phyloP scores from a whole-genome alignment of 495 filamentous ascomycete species.

The Staphylotrichum longicolle region DNA sequence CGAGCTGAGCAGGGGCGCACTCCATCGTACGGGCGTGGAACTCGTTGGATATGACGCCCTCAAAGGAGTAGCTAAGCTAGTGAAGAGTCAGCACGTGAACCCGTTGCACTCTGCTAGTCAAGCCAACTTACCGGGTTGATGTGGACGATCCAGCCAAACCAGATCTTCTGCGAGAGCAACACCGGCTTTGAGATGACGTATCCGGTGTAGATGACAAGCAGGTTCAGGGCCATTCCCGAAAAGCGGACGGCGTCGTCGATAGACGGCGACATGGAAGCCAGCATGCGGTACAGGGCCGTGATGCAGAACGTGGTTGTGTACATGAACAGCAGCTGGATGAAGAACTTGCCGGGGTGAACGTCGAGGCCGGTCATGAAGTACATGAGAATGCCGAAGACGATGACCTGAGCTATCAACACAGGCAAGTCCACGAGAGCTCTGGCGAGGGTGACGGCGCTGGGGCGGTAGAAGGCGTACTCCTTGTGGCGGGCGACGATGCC shows the following conservation, averaged over 20 bases:
- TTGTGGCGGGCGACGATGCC: slow-evolving; percentile 82
- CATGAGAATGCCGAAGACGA: slow-evolving; percentile 70
- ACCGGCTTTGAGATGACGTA: slow-evolving; percentile 67
- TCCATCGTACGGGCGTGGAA: slow-evolving; percentile 55
- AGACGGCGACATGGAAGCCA: slow-evolving; percentile 62
- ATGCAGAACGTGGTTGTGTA: slow-evolving; percentile 60
- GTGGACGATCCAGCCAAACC: slow-evolving; percentile 74
- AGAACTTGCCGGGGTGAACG: slow-evolving; percentile 74
- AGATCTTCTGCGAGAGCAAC: slow-evolving; percentile 59
- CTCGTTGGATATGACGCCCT: slow-evolving; percentile 66
- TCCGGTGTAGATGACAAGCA: slow-evolving; percentile 73
- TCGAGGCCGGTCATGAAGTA: slow-evolving; percentile 75
- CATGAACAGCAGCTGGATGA: slow-evolving; percentile 65
- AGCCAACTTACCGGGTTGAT: slow-evolving; percentile 61
- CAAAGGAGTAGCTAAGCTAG: slow-evolving; percentile 62
- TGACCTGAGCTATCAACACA: slow-evolving; percentile 64
- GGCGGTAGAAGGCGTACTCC: slow-evolving; percentile 80
- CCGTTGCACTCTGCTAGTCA: too few species aligned
- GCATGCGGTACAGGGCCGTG: slow-evolving; percentile 67
- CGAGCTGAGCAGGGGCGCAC: slow-evolving; percentile 50
- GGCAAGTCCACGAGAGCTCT: slow-evolving; percentile 75
- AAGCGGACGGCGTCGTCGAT: slow-evolving; percentile 58
- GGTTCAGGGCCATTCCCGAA: slow-evolving; percentile 61
- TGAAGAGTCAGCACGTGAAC: background rate
- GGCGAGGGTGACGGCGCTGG: slow-evolving; percentile 73